These are phyloP conservation scores for Trichoderma atroviride DNA, from an alignment of 2,329 filamentous ascomycete genomes.

Conservation along the genomic window DNA sequence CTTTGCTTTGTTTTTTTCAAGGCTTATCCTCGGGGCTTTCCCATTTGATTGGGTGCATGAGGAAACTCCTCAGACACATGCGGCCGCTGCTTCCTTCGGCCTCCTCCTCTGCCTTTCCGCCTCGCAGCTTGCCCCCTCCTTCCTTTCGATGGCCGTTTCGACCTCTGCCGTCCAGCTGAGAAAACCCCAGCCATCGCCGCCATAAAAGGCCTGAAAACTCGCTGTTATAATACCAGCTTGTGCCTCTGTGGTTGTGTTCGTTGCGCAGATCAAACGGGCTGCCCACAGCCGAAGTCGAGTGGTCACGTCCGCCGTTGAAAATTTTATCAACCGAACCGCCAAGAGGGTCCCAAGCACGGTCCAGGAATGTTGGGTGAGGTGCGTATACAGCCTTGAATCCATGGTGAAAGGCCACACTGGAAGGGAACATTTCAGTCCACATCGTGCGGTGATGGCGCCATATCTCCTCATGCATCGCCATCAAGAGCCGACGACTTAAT, in stretches of 20 bases:
- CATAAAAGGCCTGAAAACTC: constrained; percentile 78
- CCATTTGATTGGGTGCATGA: constrained; percentile 80
- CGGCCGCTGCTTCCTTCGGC: constrained; percentile 56
- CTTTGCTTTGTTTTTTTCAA: neutral
- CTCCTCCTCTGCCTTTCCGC: constrained; percentile 57
- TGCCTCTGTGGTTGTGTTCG: constrained; percentile 81
- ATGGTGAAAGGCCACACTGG: constrained; percentile 70
- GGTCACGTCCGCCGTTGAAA: constrained; percentile 76
- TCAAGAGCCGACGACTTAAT: constrained; percentile 65
- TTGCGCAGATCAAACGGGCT: constrained; percentile 69
- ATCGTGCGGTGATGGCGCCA: constrained; percentile 68
- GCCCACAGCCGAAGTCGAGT: constrained; percentile 64
- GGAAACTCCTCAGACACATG: constrained; percentile 78
- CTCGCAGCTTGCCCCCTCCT: constrained; percentile 50
- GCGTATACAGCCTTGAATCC: constrained; percentile 78
- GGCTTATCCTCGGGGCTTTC: constrained; percentile 50
- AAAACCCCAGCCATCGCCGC: constrained; percentile 72
- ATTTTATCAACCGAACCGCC: constrained; percentile 67
- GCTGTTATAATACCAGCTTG: constrained; percentile 83
- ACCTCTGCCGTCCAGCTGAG: constrained; percentile 55
- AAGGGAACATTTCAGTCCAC: constrained; percentile 81
- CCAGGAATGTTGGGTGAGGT: constrained; percentile 79
- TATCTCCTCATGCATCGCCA: constrained; percentile 75
- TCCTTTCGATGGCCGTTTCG: constrained; percentile 50
- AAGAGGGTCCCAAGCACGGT: constrained; percentile 71